Evolutionary conservation across 2,329 filamentous ascomycete species (phyloP), one percentile per base, ranked within the genome.

Genomic region (Periconia sp.): DNA sequence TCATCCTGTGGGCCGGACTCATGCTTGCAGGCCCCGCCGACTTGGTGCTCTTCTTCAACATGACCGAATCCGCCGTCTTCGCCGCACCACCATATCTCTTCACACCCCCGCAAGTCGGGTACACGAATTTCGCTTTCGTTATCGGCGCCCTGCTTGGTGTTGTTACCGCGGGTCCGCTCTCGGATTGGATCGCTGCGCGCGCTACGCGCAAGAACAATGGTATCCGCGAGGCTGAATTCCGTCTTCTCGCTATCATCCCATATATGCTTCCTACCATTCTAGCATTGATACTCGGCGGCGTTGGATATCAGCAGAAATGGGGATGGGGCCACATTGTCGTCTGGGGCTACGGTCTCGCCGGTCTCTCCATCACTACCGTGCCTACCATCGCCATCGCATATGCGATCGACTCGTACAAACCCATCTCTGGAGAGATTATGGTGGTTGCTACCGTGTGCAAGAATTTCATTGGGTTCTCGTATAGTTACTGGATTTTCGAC

Each of bases 171-270:
- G 83, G 83, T 0, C 80, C 80, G 0, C 72, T 84, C 14, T 81
- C 77, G 10, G 83, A 85, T 61, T 85, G 81, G 81, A 72, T 85
- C 30, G 78, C 79, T n/a, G 81, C 80, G 46, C 70, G 76, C 15
- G 76, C 79, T 1, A 85, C 83, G 8, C 74, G 70, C 47, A 76
- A 75, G 59, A 85, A 85, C 55, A 65, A 74, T 0, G 82, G 82
- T 1, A 77, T 85, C 45, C 74, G 83, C 47, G 83, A 85, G 67
- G 78, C 82, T 0, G 82, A 85, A 61, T 84, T 85, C 82, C 74
- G 82, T 20, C 62, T 85, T 47, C 77, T 78, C 0, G 66, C 67
- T 0, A 47, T 71, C 11, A 61, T 61, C 52, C 80, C 82, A 0
- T 83, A 80, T 58, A 67, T 82, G 60, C 65, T 83, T 27, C 77